Base-by-base conservation (phyloP, 176 grass and related monocot genomes). In the Carex pumila region DNA sequence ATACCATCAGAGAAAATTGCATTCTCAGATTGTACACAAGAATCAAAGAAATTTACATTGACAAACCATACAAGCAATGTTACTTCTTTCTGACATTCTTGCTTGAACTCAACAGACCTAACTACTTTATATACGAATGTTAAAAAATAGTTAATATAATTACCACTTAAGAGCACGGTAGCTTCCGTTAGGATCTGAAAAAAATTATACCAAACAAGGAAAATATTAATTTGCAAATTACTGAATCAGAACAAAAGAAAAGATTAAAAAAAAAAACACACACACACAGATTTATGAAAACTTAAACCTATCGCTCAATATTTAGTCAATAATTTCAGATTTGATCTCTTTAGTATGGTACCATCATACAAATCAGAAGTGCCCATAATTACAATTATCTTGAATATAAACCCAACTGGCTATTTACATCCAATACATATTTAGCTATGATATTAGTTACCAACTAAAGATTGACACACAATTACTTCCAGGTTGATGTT, bases 141-240 rank as follows among this genome's bases (percentile, higher is more conserved):
- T 9, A 76, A 9, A 47, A 53, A 4, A 2, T 43, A 81, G 14
- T 61, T 65, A 49, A 52, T 85, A 63, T 65, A 60, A 79, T 80
- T 95, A 98, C 96, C 93, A 81, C 37, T 82, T 25, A 71, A 98
- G 81, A 86, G 93, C 79, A 50, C 0, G 88, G 87, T 89, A 98
- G 67, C 75, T 95, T 93, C 93, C 93, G 63, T 0, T 54, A 60
- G 14, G 9, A 92, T 98, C 96, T 98, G 88, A 90, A 84, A 83
- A 22, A 22, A 84, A 67, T 5, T 39, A 39, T 83, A 83, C 4
- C 47, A 21, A 72, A 85, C 56, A 18, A 86, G 37, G 61, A 80
- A 32, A 66, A 56, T 0, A 56, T 22, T 68, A 41, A 71, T 52
- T 21, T 79, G 41, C 39, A 60, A 71, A 64, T 29, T 61, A 36